A percentile compares a stretch with the other conserved stretches of the same genome.
phyloP scores from a whole-genome alignment of 495 filamentous ascomycete genomes.

The Xylaria palmicola region DNA sequence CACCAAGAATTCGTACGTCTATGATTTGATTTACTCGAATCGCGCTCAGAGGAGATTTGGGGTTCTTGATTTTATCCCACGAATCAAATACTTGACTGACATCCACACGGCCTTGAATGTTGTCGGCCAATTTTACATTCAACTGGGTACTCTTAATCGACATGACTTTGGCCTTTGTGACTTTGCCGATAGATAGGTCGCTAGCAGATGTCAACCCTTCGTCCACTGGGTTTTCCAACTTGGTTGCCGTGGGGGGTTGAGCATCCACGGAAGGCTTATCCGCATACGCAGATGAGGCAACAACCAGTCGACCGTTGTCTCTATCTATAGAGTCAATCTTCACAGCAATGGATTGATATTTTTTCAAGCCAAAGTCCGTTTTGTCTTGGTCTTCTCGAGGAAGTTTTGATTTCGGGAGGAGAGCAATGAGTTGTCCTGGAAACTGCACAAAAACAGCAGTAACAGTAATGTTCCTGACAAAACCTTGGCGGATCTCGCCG shows the following conservation, averaged over 20 bases:
- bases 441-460: slow-evolving; percentile 82
- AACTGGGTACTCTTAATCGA: slow-evolving; percentile 86
- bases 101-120: slow-evolving; percentile 86
- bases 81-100: slow-evolving; percentile 84
- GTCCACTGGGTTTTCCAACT: slow-evolving; percentile 68
- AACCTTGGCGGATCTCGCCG: slow-evolving; percentile 70
- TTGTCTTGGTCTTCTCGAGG: slow-evolving; percentile 62
- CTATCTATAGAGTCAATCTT: slow-evolving; percentile 69
- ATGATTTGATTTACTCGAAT: slow-evolving; percentile 72
- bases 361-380: slow-evolving; percentile 72
- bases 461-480: slow-evolving; percentile 76
- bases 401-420: slow-evolving; percentile 75
- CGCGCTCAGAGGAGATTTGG: slow-evolving; percentile 69
- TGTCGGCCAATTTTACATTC: slow-evolving; percentile 86
- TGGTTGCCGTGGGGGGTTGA: slow-evolving; percentile 20
- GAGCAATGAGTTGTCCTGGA: slow-evolving; percentile 69
- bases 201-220: slow-evolving; percentile 59
- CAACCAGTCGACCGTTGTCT: slow-evolving; percentile 40
- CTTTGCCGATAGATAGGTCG: slow-evolving; percentile 70
- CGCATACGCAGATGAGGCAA: slow-evolving; percentile 30
- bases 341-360: slow-evolving; percentile 66
- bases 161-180: slow-evolving; percentile 74
- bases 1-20: slow-evolving; percentile 73
- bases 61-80: slow-evolving; percentile 81
- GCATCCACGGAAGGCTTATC: slow-evolving; percentile 26